These are phyloP conservation scores for Fragaria ananassa DNA, from an alignment of 306 rosid genomes.

Conservation along the genomic window DNA sequence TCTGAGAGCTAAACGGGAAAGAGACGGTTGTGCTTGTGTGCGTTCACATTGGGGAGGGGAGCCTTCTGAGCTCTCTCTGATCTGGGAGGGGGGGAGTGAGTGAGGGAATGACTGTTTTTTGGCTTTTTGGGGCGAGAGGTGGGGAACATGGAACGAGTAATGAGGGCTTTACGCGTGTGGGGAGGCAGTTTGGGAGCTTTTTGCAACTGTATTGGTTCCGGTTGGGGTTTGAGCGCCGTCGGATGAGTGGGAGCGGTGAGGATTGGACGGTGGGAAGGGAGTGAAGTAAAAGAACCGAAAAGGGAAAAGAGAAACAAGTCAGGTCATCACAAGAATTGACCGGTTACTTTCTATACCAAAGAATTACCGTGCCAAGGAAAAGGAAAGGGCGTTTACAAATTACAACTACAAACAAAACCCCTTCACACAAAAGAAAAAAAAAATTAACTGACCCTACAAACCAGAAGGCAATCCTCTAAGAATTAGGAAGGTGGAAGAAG, in stretches of 20 bases:
- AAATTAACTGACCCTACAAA: no score
- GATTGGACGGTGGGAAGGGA: not conserved
- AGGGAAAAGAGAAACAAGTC: not conserved
- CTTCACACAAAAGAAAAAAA: no score
- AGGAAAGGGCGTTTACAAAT: no score
- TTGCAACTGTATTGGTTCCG: not conserved
- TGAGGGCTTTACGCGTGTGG: not conserved
- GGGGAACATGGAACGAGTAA: not conserved
- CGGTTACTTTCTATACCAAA: not conserved
- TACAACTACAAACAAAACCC: no score
- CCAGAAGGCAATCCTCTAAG: no score
- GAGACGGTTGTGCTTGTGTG: not conserved
- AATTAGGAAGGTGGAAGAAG: no score
- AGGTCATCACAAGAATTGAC: not conserved
- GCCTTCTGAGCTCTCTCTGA: no score
- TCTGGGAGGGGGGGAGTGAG: no score
- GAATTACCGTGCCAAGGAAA: not conserved
- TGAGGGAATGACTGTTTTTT: not conserved
- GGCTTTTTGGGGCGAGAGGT: not conserved
- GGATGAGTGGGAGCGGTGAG: not conserved
- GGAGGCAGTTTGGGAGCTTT: not conserved
- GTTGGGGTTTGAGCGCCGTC: not conserved
- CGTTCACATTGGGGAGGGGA: no score
- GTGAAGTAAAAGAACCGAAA: not conserved
- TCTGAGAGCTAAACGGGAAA: conserved; percentile 23